Evolutionary conservation across 202 grass and related monocot species (phyloP), one percentile per base, ranked within the genome.

Genomic region (Musa balbisiana): DNA sequence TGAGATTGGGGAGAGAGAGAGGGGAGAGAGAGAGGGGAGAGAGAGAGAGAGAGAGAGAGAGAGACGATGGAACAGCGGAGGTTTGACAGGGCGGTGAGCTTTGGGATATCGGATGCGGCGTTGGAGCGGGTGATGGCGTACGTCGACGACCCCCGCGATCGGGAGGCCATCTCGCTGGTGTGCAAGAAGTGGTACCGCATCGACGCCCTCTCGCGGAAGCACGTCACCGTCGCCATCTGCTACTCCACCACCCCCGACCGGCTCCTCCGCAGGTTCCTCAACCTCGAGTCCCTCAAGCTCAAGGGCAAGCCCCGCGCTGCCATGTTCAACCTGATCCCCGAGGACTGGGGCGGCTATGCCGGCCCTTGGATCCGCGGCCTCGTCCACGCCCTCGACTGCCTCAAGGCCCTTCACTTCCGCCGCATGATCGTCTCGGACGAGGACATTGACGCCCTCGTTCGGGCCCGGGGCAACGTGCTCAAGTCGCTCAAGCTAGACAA

Each of bases 251-350:
- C 83, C 16, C 92, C 92, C 2, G 79, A 67, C 11, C 84, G 82
- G 67, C 89, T 96, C 50, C 87, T 84, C 2, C 60, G 75, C 54
- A 83, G 92, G 2, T 96, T 96, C 85, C 79, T 87, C 25, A 71
- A 83, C 3, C 85, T 96, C 49, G 89, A 96, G 83, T 96, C 92
- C 62, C 89, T 96, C 51, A 90, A 84, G 10, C 69, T 96, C 27
- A 96, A 96, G 78, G 92, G 92, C 12, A 96, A 96, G 87, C 92
- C 92, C 16, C 85, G 92, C 49, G 92, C 92, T 24, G 82, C 89
- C 77, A 96, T 96, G 92, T 96, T 50, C 83, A 85, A 87, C 53
- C 87, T 96, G 74, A 92, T 96, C 25, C 85, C 83, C 8, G 87
- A 92, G 16, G 89, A 90, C 71, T 96, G 92, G 92, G 92, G 87